Percentiles rank a stretch among this genome's conserved stretches.
These are phyloP conservation scores for Hyphodiscus hymeniophilus DNA, from an alignment of 495 filamentous ascomycete species.

Conservation along the genomic window DNA sequence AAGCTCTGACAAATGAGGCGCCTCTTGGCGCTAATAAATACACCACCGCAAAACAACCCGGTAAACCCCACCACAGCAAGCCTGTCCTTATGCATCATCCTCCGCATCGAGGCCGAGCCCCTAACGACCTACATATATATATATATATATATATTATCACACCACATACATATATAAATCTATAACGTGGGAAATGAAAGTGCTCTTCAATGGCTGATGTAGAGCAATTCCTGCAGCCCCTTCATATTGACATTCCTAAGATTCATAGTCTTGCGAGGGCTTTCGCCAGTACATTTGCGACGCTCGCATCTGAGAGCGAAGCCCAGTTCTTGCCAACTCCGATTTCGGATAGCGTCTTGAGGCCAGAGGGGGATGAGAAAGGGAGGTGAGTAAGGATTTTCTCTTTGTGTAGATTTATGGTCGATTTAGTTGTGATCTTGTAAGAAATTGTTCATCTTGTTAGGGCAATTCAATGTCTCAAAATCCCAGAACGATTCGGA, in stretches of 20 bases:
- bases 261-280: slow-evolving; percentile 53
- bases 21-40: background rate
- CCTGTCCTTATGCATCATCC: background rate
- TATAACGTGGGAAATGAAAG: background rate
- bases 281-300: slow-evolving; percentile 51
- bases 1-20: background rate
- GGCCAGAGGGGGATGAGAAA: slow-evolving; percentile 53
- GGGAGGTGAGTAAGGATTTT: slow-evolving; percentile 50
- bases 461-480: too few species aligned
- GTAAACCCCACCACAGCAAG: background rate
- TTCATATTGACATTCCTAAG: slow-evolving; percentile 33
- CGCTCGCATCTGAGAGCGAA: slow-evolving; percentile 55
- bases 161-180: slow-evolving; percentile 3
- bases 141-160: too few species aligned
- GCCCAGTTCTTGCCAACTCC: slow-evolving; percentile 75
- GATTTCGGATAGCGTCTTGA: slow-evolving; percentile 46
- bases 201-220: slow-evolving; percentile 24
- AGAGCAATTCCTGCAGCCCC: slow-evolving; percentile 36
- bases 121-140: background rate
- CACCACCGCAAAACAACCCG: background rate
- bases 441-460: too few species aligned
- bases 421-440: too few species aligned
- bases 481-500: too few species aligned
- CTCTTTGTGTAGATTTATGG: too few species aligned
- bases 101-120: background rate